phyloP scores from a whole-genome alignment of 208 protist genomes.

The Leishmania major region DNA sequence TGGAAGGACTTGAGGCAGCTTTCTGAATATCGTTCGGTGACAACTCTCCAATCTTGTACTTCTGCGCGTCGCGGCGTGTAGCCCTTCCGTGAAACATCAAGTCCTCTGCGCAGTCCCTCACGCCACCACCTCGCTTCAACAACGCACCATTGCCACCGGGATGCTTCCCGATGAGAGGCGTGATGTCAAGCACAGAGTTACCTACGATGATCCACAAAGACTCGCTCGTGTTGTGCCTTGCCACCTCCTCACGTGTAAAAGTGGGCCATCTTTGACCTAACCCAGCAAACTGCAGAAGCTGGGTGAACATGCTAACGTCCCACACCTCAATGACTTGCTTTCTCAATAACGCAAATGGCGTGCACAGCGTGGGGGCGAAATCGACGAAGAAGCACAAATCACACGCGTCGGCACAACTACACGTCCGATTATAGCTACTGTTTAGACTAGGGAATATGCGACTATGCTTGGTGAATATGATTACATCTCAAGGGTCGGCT shows the following conservation, averaged over 20 bases:
- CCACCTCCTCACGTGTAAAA: conserved; percentile 63
- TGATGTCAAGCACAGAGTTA: conserved; percentile 79
- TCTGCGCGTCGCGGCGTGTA: conserved; percentile 35
- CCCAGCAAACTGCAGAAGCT: conserved; percentile 43
- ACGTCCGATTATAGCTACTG: neutral
- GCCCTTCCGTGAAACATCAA: conserved; percentile 59
- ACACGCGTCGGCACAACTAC: neutral
- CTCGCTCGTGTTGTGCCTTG: conserved; percentile 47
- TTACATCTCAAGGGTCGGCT: neutral
- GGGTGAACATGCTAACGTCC: conserved; percentile 23
- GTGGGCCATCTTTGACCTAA: conserved; percentile 54
- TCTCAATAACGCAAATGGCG: neutral
- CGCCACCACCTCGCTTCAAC: conserved; percentile 68
- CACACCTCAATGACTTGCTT: neutral
- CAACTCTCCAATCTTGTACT: conserved; percentile 72
- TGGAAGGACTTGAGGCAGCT: neutral
- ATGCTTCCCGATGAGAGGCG: conserved; percentile 55
- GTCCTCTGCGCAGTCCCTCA: conserved; percentile 67
- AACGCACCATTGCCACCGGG: conserved; percentile 67
- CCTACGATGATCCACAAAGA: conserved; percentile 74
- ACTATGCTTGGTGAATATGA: neutral
- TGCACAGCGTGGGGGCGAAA: neutral
- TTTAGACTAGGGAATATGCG: neutral
- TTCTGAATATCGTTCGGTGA: conserved; percentile 21
- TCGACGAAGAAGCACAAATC: neutral